These are phyloP conservation scores for Dovyalis caffra DNA, from an alignment of 345 rosid genomes.

Conservation along the genomic window DNA sequence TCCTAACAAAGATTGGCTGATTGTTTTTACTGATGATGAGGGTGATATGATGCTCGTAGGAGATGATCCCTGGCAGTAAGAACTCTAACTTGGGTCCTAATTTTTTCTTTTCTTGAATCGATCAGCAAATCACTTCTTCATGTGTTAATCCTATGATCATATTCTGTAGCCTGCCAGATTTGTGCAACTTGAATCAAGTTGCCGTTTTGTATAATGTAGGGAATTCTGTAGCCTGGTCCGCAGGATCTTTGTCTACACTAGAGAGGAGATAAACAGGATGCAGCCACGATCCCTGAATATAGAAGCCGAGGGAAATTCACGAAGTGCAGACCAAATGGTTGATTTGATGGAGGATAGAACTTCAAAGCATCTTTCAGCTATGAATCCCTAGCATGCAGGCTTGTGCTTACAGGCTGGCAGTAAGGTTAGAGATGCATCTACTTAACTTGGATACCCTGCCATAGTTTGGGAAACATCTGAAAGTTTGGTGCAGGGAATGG, in stretches of 20 bases:
- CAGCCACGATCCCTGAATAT: slow-evolving; percentile 48
- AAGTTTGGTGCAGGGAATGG: neutral
- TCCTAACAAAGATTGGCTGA: slow-evolving; percentile 61
- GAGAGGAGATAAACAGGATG: slow-evolving; percentile 81
- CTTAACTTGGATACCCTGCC: neutral
- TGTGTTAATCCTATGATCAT: neutral
- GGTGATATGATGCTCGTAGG: slow-evolving; percentile 94
- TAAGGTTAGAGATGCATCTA: neutral
- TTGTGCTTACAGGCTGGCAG: neutral
- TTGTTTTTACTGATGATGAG: slow-evolving; percentile 83
- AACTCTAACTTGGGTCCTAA: slow-evolving; percentile 2
- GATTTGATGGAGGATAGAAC: neutral
- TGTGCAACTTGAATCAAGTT: neutral
- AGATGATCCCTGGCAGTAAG: slow-evolving; percentile 98
- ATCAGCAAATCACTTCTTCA: neutral
- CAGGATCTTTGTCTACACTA: slow-evolving; percentile 59
- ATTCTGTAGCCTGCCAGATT: neutral
- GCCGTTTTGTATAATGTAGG: slow-evolving; percentile 31
- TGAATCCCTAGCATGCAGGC: neutral
- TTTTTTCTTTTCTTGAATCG: neutral
- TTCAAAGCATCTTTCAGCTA: neutral
- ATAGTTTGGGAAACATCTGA: neutral
- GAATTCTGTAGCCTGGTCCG: slow-evolving; percentile 82
- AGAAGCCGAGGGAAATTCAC: slow-evolving; percentile 41
- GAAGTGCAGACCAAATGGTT: slow-evolving; percentile 20